Evolutionary conservation across 1,284 basidiomycete genomes (phyloP), one percentile per base, ranked within the genome.

Genomic region (Pyrrhoderma lamaoense): DNA sequence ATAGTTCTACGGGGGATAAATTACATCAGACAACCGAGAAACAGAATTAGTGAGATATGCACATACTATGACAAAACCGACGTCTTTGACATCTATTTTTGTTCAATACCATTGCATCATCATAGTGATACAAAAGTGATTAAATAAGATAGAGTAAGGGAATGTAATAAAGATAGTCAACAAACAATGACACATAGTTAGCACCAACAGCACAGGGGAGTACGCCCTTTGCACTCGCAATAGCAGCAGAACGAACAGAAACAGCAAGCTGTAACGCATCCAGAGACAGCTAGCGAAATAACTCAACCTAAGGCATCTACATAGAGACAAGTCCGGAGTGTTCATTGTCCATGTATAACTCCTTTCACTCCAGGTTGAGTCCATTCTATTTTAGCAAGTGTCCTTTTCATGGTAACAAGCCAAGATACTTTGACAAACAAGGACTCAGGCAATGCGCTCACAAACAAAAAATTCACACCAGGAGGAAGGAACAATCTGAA

Each of bases 61-160:
- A 80, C 89, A 69, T 63, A 93, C 90, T 60, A 91, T 86, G 57
- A 91, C 90, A 70, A 91, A 93, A 58, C 88, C 85, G 61, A 94
- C 91, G 72, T 94, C 90, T 83, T 94, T 94, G 68, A 93, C 91
- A 74, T 93, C 90, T 93, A 71, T 62, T 61, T 48, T 56, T 62
- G 61, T 61, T 55, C 56, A 62, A 56, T 16, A 16, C 8, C 38
- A 40, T 40, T 8, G 21, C 14, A 53, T 42, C 49, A 63, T 59
- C 51, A 21, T 27, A 62, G 58, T 53, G 65, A n/a, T 40, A 62
- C 55, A 64, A 56, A 54, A 55, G 52, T 53, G 60, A 42, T 9
- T 14, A 40, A 44, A 57, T 53, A 55, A 49, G 60, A 57, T 58
- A 64, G 62, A 56, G 62, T 62, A 43, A 56, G 55, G 58, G 57